Base-by-base conservation (phyloP, 1,284 basidiomycete species). In the Cystobasidiaceae sp. region DNA sequence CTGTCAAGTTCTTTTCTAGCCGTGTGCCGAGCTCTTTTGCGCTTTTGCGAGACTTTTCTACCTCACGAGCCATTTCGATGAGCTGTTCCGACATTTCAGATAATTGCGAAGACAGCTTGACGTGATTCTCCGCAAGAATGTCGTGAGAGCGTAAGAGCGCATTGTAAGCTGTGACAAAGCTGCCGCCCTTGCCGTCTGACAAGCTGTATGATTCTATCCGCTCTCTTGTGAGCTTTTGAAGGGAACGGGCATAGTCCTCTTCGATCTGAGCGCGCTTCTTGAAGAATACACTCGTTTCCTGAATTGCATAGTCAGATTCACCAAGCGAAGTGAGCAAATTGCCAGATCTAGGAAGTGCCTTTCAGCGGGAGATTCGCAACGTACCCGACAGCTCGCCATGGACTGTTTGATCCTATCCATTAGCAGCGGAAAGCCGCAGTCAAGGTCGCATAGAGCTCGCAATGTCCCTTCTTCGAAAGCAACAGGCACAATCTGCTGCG, bases 341-440 rank as follows among this genome's bases (percentile, higher is more conserved):
- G 33, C 19, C 19, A 9, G 27, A 13, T 23, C 13, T 27, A n/a
- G n/a, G n/a, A n/a, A n/a, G n/a, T n/a, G n/a, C n/a, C n/a, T n/a
- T n/a, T n/a, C n/a, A n/a, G n/a, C n/a, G n/a, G n/a, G n/a, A n/a
- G n/a, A n/a, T n/a, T n/a, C n/a, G n/a, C n/a, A n/a, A 79, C 86
- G 74, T 69, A 90, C 90, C 77, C 87, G 84, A 78, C 90, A 94
- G 23, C 93, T 94, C 3, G 89, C 85, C 81, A 92, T 89, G 72
- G 89, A 89, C 77, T 98, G 94, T 80, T 97, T 97, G 77, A 97
- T 93, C 73, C 94, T 84, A 80, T 97, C 94, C 67, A 93, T 82
- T 19, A 98, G 81, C 25, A 97, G 79, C 1, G 90, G 91, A 39
- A 96, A 85, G 19, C 90, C 89, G 71, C 91, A 93, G 90, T 97